phyloP scores from a whole-genome alignment of 225 moss, liverwort and hornwort genomes.

The Lunularia cruciata region DNA sequence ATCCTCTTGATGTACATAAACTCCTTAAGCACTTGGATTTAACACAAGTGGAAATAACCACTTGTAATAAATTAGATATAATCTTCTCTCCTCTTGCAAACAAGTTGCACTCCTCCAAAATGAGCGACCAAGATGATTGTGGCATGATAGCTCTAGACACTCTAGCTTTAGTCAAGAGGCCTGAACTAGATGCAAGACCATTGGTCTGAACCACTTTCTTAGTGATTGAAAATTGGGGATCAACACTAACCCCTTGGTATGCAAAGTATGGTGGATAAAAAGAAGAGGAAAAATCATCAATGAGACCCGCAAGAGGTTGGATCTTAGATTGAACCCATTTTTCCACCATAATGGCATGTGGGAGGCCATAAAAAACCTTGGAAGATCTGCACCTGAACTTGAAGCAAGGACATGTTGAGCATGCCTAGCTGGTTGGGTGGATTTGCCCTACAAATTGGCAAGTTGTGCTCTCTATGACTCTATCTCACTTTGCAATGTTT shows the following conservation, averaged over 20 bases:
- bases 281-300: neutral
- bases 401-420: no score
- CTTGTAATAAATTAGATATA: neutral
- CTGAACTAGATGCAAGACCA: no score
- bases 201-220: no score
- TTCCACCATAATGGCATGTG: neutral
- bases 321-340: neutral
- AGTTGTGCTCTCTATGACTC: neutral
- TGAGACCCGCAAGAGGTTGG: no score
- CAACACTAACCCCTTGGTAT: no score
- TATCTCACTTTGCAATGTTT: neutral
- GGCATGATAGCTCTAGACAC: no score
- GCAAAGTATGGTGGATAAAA: neutral
- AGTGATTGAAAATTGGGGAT: no score
- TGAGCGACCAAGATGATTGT: neutral
- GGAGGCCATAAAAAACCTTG: slow-evolving; percentile 2
- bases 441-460: slow-evolving; percentile 3
- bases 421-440: no score
- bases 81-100: neutral
- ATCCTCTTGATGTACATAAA: neutral
- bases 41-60: neutral
- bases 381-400: no score
- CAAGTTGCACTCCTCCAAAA: neutral
- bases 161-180: no score
- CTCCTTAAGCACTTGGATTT: neutral